Conservation (phyloP, 345 rosid species). For the Eucalyptus sideroxylon region DNA sequence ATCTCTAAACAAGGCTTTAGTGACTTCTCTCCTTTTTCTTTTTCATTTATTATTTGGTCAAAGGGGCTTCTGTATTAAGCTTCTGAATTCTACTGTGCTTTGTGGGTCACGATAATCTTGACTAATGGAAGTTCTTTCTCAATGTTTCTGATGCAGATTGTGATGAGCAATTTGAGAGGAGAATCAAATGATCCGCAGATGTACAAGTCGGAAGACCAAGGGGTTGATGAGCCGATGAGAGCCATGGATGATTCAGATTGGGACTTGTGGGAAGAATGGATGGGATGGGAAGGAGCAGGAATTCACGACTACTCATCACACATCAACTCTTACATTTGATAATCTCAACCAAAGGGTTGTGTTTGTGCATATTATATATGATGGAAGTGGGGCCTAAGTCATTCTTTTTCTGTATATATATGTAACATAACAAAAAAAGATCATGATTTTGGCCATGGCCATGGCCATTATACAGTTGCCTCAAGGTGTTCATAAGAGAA, state of each 20-base stretch:
- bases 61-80: not conserved
- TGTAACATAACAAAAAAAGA: not conserved
- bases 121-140: not conserved
- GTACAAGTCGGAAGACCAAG: constrained; percentile 21
- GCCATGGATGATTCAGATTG: constrained; percentile 60
- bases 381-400: not conserved
- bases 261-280: constrained; percentile 96
- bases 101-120: not conserved
- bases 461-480: not conserved
- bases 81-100: not conserved
- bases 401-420: not conserved
- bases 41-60: not conserved
- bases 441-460: not conserved
- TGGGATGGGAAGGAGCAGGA: constrained; percentile 99
- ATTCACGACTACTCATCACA: constrained; percentile 74
- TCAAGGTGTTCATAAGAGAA: not conserved
- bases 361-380: not conserved
- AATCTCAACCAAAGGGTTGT: not conserved
- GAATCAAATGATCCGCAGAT: constrained; percentile 15
- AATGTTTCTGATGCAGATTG: constrained; percentile 18
- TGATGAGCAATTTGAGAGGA: constrained; percentile 50
- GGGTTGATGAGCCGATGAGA: constrained; percentile 25
- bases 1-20: not conserved
- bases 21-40: not conserved
- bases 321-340: constrained; percentile 65